These are phyloP conservation scores for Ogataea ramenticola DNA, from an alignment of 805 yeast species.

Conservation along the genomic window DNA sequence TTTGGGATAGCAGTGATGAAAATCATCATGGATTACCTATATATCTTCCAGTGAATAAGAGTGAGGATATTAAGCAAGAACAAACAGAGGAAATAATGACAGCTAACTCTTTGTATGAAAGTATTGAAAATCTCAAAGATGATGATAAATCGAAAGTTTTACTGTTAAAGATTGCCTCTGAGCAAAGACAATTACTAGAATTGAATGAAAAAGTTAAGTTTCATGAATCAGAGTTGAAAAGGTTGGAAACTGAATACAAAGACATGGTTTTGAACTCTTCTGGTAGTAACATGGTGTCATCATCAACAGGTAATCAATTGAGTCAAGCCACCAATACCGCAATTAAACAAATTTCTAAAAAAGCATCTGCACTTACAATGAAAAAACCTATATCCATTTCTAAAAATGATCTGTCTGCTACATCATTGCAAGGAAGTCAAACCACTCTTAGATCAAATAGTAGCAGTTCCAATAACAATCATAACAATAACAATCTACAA, in stretches of 20 bases:
- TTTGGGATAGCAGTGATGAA: neutral
- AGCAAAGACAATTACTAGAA: constrained; percentile 47
- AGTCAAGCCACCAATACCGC: neutral
- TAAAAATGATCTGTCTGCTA: too few relatives aligned
- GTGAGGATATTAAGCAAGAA: neutral
- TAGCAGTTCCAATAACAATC: too few relatives aligned
- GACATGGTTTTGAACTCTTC: neutral
- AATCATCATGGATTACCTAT: constrained; percentile 26
- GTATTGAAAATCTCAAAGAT: constrained; percentile 1
- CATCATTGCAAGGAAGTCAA: neutral
- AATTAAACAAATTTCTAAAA: neutral
- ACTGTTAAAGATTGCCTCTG: constrained; percentile 36
- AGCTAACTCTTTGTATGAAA: too few relatives aligned
- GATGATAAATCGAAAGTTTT: constrained; percentile 12
- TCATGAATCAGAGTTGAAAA: constrained; percentile 30
- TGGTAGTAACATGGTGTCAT: neutral
- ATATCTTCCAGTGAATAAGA: constrained; percentile 26
- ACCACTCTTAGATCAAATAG: neutral
- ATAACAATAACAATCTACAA: neutral
- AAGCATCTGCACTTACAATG: neutral
- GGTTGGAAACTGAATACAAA: constrained; percentile 27
- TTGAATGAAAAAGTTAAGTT: constrained; percentile 36
- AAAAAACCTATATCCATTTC: neutral
- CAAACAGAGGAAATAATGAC: too few relatives aligned
- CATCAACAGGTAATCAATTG: neutral